A percentile compares a stretch with the other conserved stretches of the same genome.
Conservation (phyloP, 225 moss, liverwort and hornwort species). For the Antitrichia curtipendula region DNA sequence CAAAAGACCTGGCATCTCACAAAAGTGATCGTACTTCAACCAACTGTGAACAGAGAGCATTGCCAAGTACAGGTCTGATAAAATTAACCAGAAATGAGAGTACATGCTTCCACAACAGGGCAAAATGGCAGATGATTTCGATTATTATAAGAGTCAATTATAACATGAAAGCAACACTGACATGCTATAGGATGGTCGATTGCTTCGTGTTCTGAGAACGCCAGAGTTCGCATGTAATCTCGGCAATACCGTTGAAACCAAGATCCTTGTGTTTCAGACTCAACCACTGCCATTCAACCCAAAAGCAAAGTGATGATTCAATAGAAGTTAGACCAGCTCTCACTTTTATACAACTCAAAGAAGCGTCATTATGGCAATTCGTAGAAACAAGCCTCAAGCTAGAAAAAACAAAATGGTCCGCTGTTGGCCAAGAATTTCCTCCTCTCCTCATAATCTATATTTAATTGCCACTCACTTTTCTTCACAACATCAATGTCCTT, state of each 20-base stretch:
- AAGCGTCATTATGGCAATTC: background rate
- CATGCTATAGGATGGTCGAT: conserved; percentile 95
- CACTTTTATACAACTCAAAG: background rate
- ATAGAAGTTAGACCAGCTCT: background rate
- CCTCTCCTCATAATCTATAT: background rate
- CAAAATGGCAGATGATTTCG: background rate
- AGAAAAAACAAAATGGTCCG: background rate
- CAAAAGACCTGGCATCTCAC: conserved; percentile 63
- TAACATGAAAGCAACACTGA: conserved; percentile 22
- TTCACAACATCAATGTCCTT: conserved; percentile 43
- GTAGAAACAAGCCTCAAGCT: background rate
- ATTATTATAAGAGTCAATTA: background rate
- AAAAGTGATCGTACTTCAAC: background rate
- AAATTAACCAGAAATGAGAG: background rate
- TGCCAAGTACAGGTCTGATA: background rate
- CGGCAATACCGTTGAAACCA: conserved; percentile 74
- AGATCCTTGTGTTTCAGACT: conserved; percentile 62
- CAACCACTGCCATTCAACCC: conserved; percentile 52
- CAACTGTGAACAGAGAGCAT: background rate
- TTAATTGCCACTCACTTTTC: conserved; percentile 44
- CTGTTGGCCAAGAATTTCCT: background rate
- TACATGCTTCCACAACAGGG: background rate
- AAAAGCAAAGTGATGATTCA: background rate
- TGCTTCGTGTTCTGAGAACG: conserved; percentile 97
- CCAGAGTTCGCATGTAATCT: conserved; percentile 84